Conservation (phyloP, 2,329 filamentous ascomycete species). For the Pestalotiopsis sp. region DNA sequence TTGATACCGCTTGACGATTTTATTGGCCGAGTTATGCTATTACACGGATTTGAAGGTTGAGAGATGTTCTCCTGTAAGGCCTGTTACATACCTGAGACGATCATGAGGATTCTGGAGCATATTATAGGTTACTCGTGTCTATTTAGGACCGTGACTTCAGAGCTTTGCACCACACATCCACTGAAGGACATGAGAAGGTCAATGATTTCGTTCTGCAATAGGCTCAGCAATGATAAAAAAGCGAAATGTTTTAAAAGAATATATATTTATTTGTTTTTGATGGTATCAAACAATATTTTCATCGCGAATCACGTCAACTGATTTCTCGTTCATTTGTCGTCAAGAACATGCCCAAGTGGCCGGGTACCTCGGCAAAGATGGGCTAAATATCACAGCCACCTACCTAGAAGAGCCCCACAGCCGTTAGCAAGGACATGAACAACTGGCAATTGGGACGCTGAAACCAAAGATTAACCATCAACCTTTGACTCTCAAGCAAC, state of each 20-base stretch:
- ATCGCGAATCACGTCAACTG: too few relatives aligned
- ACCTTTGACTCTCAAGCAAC: neutral
- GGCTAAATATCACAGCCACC: neutral
- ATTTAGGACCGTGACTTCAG: too few relatives aligned
- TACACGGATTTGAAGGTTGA: neutral
- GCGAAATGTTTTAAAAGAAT: too few relatives aligned
- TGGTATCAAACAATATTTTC: too few relatives aligned
- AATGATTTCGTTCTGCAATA: too few relatives aligned
- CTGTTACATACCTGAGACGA: neutral
- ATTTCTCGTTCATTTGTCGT: too few relatives aligned
- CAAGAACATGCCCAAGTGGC: too few relatives aligned
- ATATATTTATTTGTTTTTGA: too few relatives aligned
- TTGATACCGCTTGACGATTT: neutral
- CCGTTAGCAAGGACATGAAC: neutral
- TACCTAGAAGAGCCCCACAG: neutral
- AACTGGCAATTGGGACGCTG: neutral
- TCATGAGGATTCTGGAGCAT: neutral
- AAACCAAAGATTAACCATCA: neutral
- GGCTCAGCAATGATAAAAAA: too few relatives aligned
- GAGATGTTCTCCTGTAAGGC: neutral
- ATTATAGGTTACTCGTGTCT: too few relatives aligned
- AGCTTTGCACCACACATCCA: too few relatives aligned
- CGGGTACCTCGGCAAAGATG: neutral
- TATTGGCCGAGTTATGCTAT: neutral
- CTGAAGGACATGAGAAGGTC: too few relatives aligned